Evolutionary conservation across 805 yeast species (phyloP), one percentile per base, ranked within the genome.

Genomic region (Ascoidea asiatica): DNA sequence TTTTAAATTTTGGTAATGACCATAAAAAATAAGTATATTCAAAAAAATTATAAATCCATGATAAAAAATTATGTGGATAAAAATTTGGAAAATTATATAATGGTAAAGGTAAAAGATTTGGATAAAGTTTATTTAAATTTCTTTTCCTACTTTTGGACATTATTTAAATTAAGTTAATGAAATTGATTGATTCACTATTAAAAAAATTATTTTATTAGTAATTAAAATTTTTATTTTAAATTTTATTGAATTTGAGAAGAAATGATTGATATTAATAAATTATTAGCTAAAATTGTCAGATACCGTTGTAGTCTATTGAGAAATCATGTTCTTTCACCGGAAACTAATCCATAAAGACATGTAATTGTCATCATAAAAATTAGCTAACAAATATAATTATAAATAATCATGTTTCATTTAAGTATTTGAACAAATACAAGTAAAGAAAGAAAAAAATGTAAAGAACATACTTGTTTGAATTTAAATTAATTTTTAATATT

Each of bases 221-320:
- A 29, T 15, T 29, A 29, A 2, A 29, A 29, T 29, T 29, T 11
- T 8, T 29, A 29, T 11, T 11, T 8, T 29, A 11, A 29, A 29
- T 11, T 29, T 29, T 15, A 3, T 11, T 3, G 4, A 3, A 8
- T 29, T 29, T 15, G 35, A 11, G 35, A n/a, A n/a, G n/a, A n/a
- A n/a, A n/a, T n/a, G n/a, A n/a, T n/a, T n/a, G n/a, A n/a, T n/a
- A n/a, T n/a, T n/a, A n/a, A n/a, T 15, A 11, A 29, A 11, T 29
- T 29, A 15, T 29, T 15, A 29, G 35, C 35, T 29, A 29, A 29
- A 15, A 29, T 41, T 53, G 40, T 82, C 95, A 85, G 95, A 85
- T 85, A 85, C 95, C 95, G 95, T 85, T 85, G 94, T 85, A 85
- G 95, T 85, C 95, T 79, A 73, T 75, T 75, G 78, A 73, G 79